These are phyloP conservation scores for Vitis vinifera DNA, from an alignment of 164 flowering plant genomes.

Conservation along the genomic window ASM3070453v1 NC_081808.1:639001-639500, in stretches of 20 bases:
- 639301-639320: conserved; percentile 6
- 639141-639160: conserved; percentile 25
- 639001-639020: neutral
- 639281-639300: conserved; percentile 31
- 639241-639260: conserved; percentile 26
- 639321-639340: neutral
- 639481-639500: neutral
- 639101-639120: conserved; percentile 10
- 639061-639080: neutral
- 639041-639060: neutral
- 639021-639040: neutral
- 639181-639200: conserved; percentile 25
- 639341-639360: neutral
- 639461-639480: neutral
- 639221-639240: conserved; percentile 27
- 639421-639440: neutral
- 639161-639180: conserved; percentile 19
- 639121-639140: conserved; percentile 13
- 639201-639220: conserved; percentile 51
- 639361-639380: conserved; percentile 7
- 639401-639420: neutral
- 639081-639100: neutral
- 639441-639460: neutral
- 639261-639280: conserved; percentile 26
- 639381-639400: neutral